Percentiles rank a stretch among this genome's conserved stretches.
phyloP scores from a whole-genome alignment of 352 stramenopile species.

The Globisporangium radiosum region DNA sequence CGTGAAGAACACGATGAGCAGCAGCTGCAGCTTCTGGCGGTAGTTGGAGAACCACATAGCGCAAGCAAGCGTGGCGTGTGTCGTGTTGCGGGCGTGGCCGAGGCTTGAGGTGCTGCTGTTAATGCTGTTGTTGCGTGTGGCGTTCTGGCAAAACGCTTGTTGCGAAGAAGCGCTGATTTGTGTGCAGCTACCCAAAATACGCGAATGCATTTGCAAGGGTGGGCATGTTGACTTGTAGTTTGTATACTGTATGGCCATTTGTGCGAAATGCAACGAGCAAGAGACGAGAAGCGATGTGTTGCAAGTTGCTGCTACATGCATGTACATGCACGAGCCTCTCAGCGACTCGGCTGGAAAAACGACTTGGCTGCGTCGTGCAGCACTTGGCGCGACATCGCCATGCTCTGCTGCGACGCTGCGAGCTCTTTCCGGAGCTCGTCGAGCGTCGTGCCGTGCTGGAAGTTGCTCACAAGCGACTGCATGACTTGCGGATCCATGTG shows the following conservation, averaged over 20 bases:
- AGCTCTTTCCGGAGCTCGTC: slow-evolving; percentile 64
- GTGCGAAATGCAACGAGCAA: no score
- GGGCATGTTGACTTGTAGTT: no score
- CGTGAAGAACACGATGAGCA: slow-evolving; percentile 80
- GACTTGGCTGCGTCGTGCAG: slow-evolving; percentile 62
- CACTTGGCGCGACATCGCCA: slow-evolving; percentile 50
- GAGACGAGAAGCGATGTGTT: no score
- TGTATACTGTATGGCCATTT: no score
- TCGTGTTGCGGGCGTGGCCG: no score
- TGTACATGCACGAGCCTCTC: slow-evolving; percentile 2
- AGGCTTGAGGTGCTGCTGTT: no score
- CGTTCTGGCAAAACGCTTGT: no score
- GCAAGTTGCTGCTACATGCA: neutral
- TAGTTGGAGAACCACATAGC: slow-evolving; percentile 70
- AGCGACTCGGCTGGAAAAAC: slow-evolving; percentile 44
- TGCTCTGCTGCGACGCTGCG: slow-evolving; percentile 58
- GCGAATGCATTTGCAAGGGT: no score
- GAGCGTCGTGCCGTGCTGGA: slow-evolving; percentile 60
- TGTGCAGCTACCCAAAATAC: no score
- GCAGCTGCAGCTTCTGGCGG: slow-evolving; percentile 70
- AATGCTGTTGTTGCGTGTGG: no score
- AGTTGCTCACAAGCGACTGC: slow-evolving; percentile 63
- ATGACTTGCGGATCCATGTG: slow-evolving; percentile 55
- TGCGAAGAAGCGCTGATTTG: no score
- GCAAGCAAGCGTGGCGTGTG: no score